Base-by-base conservation (phyloP, 179 eudicot genomes). In the Vitellaria paradoxa region DNA sequence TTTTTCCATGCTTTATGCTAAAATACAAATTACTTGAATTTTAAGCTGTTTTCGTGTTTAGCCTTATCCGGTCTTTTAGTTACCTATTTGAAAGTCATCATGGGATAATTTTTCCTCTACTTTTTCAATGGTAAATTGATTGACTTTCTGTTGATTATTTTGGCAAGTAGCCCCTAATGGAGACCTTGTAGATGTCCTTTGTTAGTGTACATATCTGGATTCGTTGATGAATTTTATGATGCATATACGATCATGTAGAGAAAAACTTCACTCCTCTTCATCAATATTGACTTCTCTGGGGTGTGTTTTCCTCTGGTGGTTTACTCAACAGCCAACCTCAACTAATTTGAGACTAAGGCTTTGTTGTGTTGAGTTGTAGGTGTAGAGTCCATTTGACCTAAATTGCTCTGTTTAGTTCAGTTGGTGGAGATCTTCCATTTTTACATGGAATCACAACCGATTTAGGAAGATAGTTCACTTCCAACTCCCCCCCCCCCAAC, bases 91-190 rank as follows among this genome's bases (percentile, higher is more conserved):
- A 46, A 70, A 53, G 42, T 55, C 23, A 26, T 50, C 4, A 9
- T 47, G 72, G 9, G 7, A 68, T 69, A 47, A 1, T 69, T 69
- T 18, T 12, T 23, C 3, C 4, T 53, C 52, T 42, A 70, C 46
- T 8, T 67, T 76, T 63, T 73, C 73, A 60, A 63, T 65, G 63
- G 72, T 70, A 76, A 72, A 68, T 1, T 11, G 12, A 47, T 5
- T n/a, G 49, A 59, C 18, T 20, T 73, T n/a, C n/a, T 40, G 3
- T 56, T 18, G 6, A 20, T 73, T 59, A 52, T 37, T 9, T 40
- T 59, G 18, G 53, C 1, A 9, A 30, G 63, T 42, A 7, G n/a
- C 46, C 46, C 49, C 14, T 57, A 40, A 42, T 2, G 1, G 17
- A 42, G 65, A 57, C 53, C 12, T 59, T 53, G 42, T 59, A 17